Percentiles rank a stretch among this genome's conserved stretches.
Evolutionary conservation across 305 asterid species (phyloP).

Genomic region (Andrographis paniculata): DNA sequence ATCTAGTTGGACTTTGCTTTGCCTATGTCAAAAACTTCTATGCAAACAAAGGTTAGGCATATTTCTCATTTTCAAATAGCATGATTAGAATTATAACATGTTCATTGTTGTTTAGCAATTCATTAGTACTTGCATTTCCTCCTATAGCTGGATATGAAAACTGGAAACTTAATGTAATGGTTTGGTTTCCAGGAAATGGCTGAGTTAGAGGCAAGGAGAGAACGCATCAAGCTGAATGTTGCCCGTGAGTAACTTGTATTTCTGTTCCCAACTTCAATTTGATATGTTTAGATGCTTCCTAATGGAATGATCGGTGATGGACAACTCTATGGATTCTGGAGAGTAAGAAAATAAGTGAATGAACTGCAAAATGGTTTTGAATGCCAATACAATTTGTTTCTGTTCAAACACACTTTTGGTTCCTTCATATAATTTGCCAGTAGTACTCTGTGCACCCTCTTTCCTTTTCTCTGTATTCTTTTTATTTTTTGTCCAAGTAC

Average conservation of each 20-base stretch:
- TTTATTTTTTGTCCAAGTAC: no score
- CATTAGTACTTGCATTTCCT: background rate
- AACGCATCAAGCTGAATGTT: conserved; percentile 65
- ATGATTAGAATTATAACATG: background rate
- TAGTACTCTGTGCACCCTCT: no score
- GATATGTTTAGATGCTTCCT: conserved; percentile 7
- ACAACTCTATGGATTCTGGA: conserved; percentile 7
- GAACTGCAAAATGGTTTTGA: conserved; percentile 1
- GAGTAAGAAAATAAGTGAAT: conserved; percentile 6
- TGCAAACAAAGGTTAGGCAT: background rate
- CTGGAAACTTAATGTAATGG: conserved; percentile 11
- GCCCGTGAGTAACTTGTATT: conserved; percentile 58
- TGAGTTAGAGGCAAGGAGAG: conserved; percentile 86
- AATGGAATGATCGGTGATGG: conserved; percentile 11
- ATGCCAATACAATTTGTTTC: background rate
- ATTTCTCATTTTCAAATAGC: conserved; percentile 3
- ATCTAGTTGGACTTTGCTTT: conserved; percentile 4
- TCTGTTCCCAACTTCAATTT: conserved; percentile 6
- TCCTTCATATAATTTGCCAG: conserved; percentile 2
- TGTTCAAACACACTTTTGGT: background rate
- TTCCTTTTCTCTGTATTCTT: no score
- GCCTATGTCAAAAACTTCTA: background rate
- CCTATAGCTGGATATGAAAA: conserved; percentile 4
- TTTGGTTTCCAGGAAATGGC: conserved; percentile 70
- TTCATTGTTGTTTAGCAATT: no score